Percentiles rank a stretch among this genome's conserved stretches.
Conservation (phyloP, 2,329 filamentous ascomycete genomes). For the Rhinocladiella mackenziei region DNA sequence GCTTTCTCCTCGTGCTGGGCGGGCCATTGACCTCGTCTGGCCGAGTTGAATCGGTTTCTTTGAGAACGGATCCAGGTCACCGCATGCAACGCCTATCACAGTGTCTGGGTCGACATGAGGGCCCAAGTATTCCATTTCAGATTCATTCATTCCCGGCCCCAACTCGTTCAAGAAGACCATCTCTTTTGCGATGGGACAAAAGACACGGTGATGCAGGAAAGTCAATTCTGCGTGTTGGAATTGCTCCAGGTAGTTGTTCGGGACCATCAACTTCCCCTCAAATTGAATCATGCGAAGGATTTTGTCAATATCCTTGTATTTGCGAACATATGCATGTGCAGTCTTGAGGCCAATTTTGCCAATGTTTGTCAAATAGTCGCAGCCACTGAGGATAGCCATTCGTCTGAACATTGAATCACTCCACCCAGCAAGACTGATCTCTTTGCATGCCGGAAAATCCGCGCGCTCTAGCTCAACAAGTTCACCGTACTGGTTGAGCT, state of each 20-base stretch:
- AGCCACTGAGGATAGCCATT: slow-evolving; percentile 96
- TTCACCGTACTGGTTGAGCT: slow-evolving; percentile 88
- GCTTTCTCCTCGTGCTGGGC: slow-evolving; percentile 35
- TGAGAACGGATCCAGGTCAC: slow-evolving; percentile 72
- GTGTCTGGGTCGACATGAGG: slow-evolving; percentile 63
- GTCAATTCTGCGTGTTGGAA: slow-evolving; percentile 88
- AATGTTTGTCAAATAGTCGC: slow-evolving; percentile 87
- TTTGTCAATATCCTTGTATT: slow-evolving; percentile 81
- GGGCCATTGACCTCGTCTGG: slow-evolving; percentile 26
- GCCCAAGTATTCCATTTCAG: slow-evolving; percentile 79
- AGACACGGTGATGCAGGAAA: slow-evolving; percentile 92
- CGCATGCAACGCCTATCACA: slow-evolving; percentile 70
- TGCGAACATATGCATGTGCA: slow-evolving; percentile 82
- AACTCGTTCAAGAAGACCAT: slow-evolving; percentile 73
- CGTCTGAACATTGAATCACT: slow-evolving; percentile 83
- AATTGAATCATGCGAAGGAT: slow-evolving; percentile 80
- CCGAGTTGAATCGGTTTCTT: slow-evolving; percentile 35
- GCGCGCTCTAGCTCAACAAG: slow-evolving; percentile 86
- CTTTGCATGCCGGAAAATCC: slow-evolving; percentile 83
- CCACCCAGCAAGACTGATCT: slow-evolving; percentile 87
- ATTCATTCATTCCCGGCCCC: slow-evolving; percentile 58
- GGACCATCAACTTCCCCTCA: slow-evolving; percentile 78
- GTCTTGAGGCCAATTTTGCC: slow-evolving; percentile 87
- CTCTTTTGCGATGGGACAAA: slow-evolving; percentile 67
- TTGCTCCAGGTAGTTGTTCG: slow-evolving; percentile 71